phyloP scores from a whole-genome alignment of 768 basidiomycete species.

The Lentinula edodes region DNA sequence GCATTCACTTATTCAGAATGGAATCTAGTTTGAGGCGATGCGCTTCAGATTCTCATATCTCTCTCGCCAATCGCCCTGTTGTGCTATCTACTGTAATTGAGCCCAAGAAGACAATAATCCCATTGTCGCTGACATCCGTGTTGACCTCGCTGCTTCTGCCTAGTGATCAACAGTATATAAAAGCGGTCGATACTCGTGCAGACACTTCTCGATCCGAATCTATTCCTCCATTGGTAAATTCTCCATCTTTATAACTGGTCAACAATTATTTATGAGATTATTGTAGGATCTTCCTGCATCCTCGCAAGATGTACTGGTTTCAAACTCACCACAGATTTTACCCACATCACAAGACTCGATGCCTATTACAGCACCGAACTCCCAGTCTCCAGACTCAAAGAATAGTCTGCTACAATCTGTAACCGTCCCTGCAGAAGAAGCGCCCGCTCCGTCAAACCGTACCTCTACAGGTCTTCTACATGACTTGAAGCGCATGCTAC shows the following conservation, averaged over 20 bases:
- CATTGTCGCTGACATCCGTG: not conserved
- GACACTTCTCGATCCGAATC: not conserved
- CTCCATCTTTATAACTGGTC: not conserved
- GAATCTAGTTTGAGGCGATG: too few relatives aligned
- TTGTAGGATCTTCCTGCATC: not conserved
- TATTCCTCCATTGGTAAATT: not conserved
- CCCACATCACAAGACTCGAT: conserved; percentile 14
- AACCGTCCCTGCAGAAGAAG: conserved; percentile 11
- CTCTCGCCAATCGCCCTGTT: not conserved
- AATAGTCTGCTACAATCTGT: not conserved
- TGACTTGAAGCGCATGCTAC: conserved; percentile 93
- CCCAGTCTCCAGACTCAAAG: conserved; percentile 16
- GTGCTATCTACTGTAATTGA: not conserved
- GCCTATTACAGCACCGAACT: conserved; percentile 12
- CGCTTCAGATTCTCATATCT: not conserved
- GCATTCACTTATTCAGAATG: too few relatives aligned
- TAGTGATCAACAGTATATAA: not conserved
- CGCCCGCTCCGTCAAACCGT: conserved; percentile 22
- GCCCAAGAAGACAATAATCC: not conserved
- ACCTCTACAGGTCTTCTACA: conserved; percentile 50
- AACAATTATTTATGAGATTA: not conserved
- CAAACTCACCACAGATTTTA: not conserved
- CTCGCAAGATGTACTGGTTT: not conserved
- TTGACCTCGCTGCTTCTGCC: not conserved
- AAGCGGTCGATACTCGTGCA: not conserved